phyloP scores from a whole-genome alignment of 2,329 filamentous ascomycete species.

The Diaporthe sp. region DNA sequence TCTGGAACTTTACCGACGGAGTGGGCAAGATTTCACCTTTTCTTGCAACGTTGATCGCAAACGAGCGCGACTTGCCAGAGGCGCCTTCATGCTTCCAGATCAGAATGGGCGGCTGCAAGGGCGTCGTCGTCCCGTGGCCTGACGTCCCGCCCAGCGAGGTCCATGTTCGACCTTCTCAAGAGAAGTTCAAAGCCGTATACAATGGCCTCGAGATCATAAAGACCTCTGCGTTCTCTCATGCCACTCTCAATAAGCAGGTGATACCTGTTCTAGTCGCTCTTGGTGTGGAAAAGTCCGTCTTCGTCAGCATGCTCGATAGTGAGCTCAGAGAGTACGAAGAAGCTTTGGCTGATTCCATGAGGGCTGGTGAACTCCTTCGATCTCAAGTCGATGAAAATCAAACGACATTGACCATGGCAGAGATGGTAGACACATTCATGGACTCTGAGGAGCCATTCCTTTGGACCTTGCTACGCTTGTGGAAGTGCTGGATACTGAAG shows the following conservation, averaged over 20 bases:
- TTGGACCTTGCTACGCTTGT: slow-evolving; percentile 81
- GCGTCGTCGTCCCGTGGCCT: slow-evolving; percentile 82
- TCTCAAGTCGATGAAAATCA: slow-evolving; percentile 88
- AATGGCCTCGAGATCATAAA: slow-evolving; percentile 87
- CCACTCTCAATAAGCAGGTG: slow-evolving; percentile 89
- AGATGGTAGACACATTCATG: slow-evolving; percentile 85
- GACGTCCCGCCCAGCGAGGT: slow-evolving; percentile 75
- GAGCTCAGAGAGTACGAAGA: slow-evolving; percentile 76
- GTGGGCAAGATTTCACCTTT: slow-evolving; percentile 91
- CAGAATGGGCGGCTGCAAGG: slow-evolving; percentile 91
- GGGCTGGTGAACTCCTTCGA: slow-evolving; percentile 75
- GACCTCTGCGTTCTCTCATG: slow-evolving; percentile 78
- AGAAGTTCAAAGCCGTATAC: slow-evolving; percentile 82
- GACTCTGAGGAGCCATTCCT: slow-evolving; percentile 80
- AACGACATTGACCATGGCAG: slow-evolving; percentile 77
- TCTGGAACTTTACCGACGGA: slow-evolving; percentile 81
- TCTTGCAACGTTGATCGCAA: slow-evolving; percentile 77
- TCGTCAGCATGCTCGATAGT: slow-evolving; percentile 72
- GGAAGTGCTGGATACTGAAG: slow-evolving; percentile 91
- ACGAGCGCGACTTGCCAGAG: slow-evolving; percentile 72
- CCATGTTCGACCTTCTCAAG: slow-evolving; percentile 84
- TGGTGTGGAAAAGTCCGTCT: slow-evolving; percentile 75
- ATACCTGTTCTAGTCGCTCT: slow-evolving; percentile 86
- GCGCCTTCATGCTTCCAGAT: slow-evolving; percentile 91
- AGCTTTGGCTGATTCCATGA: slow-evolving; percentile 73